These are phyloP conservation scores for Debaryomycetaceae sp. DNA, from an alignment of 1,139 yeast genomes.

Conservation along the genomic window DNA sequence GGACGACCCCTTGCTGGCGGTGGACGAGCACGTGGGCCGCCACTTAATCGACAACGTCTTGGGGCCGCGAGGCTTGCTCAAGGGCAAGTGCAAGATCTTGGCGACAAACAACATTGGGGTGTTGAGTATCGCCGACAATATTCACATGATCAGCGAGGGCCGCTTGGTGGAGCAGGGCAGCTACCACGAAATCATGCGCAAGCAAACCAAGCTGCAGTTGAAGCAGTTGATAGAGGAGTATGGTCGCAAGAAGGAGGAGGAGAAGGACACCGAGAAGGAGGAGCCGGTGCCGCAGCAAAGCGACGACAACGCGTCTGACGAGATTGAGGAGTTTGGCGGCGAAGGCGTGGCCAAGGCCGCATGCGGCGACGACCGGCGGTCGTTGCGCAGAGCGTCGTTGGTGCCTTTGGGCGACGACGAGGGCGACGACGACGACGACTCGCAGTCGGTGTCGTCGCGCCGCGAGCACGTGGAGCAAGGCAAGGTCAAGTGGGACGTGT, in stretches of 20 bases:
- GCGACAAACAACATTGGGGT: constrained; percentile 91
- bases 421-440: constrained; percentile 10
- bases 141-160: constrained; percentile 74
- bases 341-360: constrained; percentile 14
- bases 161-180: constrained; percentile 75
- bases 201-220: constrained; percentile 49
- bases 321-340: constrained; percentile 14
- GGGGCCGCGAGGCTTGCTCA: constrained; percentile 77
- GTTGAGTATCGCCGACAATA: constrained; percentile 68
- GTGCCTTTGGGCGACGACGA: constrained; percentile 41
- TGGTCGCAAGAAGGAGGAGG: constrained; percentile 49
- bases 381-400: constrained; percentile 67
- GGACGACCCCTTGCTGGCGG: constrained; percentile 69
- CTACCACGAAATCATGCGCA: constrained; percentile 53
- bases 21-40: constrained; percentile 90
- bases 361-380: constrained; percentile 15
- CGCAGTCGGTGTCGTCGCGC: constrained; percentile 32
- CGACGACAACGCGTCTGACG: constrained; percentile 9
- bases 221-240: constrained; percentile 67
- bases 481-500: constrained; percentile 86
- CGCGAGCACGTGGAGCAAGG: constrained; percentile 90
- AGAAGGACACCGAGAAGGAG: constrained; percentile 13
- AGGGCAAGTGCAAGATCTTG: constrained; percentile 70
- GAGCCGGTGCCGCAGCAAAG: constrained; percentile 13
- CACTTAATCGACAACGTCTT: constrained; percentile 76